Conservation (phyloP, 2,329 filamentous ascomycete genomes). For the Colletotrichum salicis region DNA sequence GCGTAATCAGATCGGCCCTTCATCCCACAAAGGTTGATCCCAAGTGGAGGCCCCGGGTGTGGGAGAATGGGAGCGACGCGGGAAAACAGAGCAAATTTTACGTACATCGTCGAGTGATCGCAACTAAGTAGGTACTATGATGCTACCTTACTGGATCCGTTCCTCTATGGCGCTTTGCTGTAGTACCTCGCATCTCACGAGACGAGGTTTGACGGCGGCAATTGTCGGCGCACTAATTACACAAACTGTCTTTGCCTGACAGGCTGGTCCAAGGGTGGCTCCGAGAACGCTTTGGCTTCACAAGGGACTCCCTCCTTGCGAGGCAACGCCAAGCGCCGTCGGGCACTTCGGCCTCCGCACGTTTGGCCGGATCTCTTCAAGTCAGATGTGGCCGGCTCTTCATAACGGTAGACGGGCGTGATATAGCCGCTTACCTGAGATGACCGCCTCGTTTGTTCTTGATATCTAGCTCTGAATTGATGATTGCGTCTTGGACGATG, state of each 20-base stretch:
- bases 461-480: too few relatives aligned
- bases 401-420: not conserved
- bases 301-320: slow-evolving; percentile 16
- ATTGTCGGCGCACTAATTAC: slow-evolving; percentile 5
- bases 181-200: not conserved
- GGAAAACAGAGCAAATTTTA: not conserved
- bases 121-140: too few relatives aligned
- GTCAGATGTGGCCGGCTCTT: not conserved
- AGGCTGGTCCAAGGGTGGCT: not conserved
- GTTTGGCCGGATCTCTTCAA: not conserved
- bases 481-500: not conserved
- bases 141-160: not conserved
- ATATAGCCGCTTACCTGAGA: not conserved
- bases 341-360: slow-evolving; percentile 11
- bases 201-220: slow-evolving; percentile 4
- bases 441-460: not conserved
- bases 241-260: too few relatives aligned
- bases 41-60: slow-evolving; percentile 21
- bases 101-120: not conserved
- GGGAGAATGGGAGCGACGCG: slow-evolving; percentile 5
- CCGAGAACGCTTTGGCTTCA: not conserved
- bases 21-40: slow-evolving; percentile 10
- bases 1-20: slow-evolving; percentile 28
- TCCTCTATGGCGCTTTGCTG: too few relatives aligned
- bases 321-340: not conserved